Base-by-base conservation (phyloP, 2,329 filamentous ascomycete species). In the Periconia macrospinosa region DNA sequence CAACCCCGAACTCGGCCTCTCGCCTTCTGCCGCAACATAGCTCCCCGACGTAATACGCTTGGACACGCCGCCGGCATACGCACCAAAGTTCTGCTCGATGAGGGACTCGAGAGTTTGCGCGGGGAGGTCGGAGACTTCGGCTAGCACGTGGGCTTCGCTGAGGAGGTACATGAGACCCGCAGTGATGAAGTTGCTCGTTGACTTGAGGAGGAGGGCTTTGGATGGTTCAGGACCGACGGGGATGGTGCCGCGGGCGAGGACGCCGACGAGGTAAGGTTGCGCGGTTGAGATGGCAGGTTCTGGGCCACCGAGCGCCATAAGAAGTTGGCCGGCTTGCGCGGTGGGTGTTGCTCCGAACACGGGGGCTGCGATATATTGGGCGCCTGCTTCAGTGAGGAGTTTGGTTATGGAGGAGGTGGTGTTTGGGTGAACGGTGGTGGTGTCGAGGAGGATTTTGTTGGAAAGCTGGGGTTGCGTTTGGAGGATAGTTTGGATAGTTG, bases 261-360 rank as follows among this genome's bases (percentile, higher is more conserved):
- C 74, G 18, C 74, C 76, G 11, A 72, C 66, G 0, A 82, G 57
- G 23, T 73, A 75, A 0, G 79, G 78, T 0, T 53, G 61, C 8
- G 81, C 66, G 0, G 55, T 52, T 6, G 70, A 45, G 0, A 79
- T 63, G 1, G 76, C 75, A 6, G 57, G 53, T 0, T 64, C 45
- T 0, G 77, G 70, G 0, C 80, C 81, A 0, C 79, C 79, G 6
- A 79, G 55, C 0, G 78, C 74, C 50, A 80, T 76, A n/a, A 83
- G 65, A 1, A 82, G 67, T 41, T 76, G 69, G 0, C 79, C 80
- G 15, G 76, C 63, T 1, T 70, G 72, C 0, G 81, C 81, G n/a
- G 80, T 71, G 0, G 79, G 75, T 0, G 79, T 80, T 3, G 79
- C 78, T 7, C 81, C 81, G 52, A 83, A 83, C 0, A 83, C 80